Base-by-base conservation (phyloP, 2,329 filamentous ascomycete species). In the Microsporum audouinii region DNA sequence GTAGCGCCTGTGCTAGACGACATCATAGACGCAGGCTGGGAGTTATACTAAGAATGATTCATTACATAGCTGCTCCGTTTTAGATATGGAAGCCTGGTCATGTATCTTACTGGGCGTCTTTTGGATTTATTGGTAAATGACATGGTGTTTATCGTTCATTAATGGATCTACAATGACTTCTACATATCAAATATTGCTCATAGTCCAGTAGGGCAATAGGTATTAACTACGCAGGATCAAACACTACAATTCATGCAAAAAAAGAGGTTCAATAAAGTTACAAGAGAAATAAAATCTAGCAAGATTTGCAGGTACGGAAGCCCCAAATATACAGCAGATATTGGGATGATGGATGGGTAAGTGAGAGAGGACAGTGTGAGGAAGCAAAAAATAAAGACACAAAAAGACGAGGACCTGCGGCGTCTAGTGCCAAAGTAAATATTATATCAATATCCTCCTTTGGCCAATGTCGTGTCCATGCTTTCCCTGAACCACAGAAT, bases 281-380 rank as follows among this genome's bases (percentile, higher is more conserved):
- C 55, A 57, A 29, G 55, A 49, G 49, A 55, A 57, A 23, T 57
- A 57, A 41, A 56, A 43, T 57, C 55, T 57, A 57, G 39, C 55
- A 41, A 41, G 55, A 39, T 23, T 41, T 17, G n/a, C 27, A n/a
- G 33, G 14, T 12, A 57, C 23, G 23, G 39, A 39, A 29, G n/a
- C 6, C 36, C 55, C 55, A 41, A 57, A 57, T 57, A 43, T 41
- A 43, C 55, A 57, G 55, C 55, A 41, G 55, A 41, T 43, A 57
- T 55, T 36, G 39, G 36, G 55, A 5, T 41, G 55, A 29, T 27
- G 31, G 33, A 17, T 10, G 12, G 7, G 55, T n/a, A 29, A 7
- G 36, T 2, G n/a, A 53, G 55, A 41, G 34, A 57, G 23, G 12
- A 27, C n/a, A 17, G 23, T 10, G 23, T 17, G n/a, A 39, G 17